Evolutionary conservation across 345 rosid species (phyloP).

Genomic region (Eucalyptus erythrocorys): DNA sequence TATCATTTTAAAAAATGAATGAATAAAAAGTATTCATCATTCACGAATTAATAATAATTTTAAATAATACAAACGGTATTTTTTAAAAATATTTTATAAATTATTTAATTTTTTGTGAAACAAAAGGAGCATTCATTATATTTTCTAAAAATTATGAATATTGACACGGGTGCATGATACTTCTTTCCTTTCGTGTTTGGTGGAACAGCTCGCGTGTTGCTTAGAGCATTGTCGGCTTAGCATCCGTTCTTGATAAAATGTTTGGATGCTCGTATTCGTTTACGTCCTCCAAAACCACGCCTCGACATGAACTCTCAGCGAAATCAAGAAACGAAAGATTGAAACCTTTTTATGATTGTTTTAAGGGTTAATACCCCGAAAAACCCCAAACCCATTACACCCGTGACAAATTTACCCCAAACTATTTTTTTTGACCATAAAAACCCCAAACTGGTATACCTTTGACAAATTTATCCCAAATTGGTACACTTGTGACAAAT

Average conservation of each 20-base stretch:
- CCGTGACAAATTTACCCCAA: too few relatives aligned
- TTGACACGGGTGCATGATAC: background rate
- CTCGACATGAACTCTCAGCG: background rate
- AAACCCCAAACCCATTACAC: too few relatives aligned
- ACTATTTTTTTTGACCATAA: too few relatives aligned
- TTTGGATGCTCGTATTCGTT: background rate
- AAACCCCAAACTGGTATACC: too few relatives aligned
- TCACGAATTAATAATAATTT: rapidly evolving
- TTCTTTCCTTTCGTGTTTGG: background rate
- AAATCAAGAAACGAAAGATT: background rate
- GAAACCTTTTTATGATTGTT: background rate
- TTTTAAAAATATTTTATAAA: too few relatives aligned
- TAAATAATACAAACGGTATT: rapidly evolving
- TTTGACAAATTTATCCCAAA: too few relatives aligned
- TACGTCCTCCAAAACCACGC: background rate
- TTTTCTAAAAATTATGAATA: background rate
- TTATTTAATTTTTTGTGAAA: too few relatives aligned
- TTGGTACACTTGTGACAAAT: too few relatives aligned
- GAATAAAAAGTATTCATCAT: too few relatives aligned
- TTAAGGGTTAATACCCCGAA: too few relatives aligned
- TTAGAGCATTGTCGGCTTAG: background rate
- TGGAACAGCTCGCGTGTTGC: background rate
- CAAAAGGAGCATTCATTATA: rapidly evolving
- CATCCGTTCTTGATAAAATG: background rate
- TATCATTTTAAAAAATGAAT: too few relatives aligned